Base-by-base conservation (phyloP, 177 flowering plant species). In the Vitis hybrid region DNA sequence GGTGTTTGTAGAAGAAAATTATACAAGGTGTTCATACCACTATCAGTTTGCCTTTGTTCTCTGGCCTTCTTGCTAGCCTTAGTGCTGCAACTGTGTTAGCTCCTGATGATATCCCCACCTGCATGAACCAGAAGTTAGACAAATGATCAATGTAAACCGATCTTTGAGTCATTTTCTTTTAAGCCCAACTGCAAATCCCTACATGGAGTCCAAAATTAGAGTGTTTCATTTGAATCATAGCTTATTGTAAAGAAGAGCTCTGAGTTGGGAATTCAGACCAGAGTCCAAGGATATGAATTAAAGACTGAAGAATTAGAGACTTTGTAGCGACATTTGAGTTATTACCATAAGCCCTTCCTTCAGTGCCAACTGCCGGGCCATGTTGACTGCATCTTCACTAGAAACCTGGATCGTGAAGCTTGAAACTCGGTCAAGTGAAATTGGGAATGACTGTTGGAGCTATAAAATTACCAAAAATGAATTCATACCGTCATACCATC, bases 41-140 rank as follows among this genome's bases (percentile, higher is more conserved):
- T 7, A 39, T 39, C 0, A 39, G 45, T 7, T 39, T 39, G 45
- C 45, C 45, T 6, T 6, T 39, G 45, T 39, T 39, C 45, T 39
- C 45, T 39, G 45, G 45, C 45, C 45, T 39, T 39, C 8, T 39
- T 39, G 45, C 45, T 39, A 39, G 45, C 8, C 45, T 39, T 5
- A 31, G 31, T 18, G 12, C 50, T 21, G 10, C 98, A 62, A 95
- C 90, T 19, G 98, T 93, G 64, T 91, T 93, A 60, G 98, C 97
- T 65, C 99, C 99, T 3, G 98, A 95, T 18, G 98, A 95, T 76
- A 95, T 95, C 22, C 98, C 99, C 15, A 92, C 96, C 98, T 91
- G 73, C 52, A 74, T 2, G 26, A 67, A 48, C 26, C 61, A 66
- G 51, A 62, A 67, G 2, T 19, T 64, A 1, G 31, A 29, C 31